Evolutionary conservation across 2,329 filamentous ascomycete genomes (phyloP).

Genomic region (Bipolaris bicolor): DNA sequence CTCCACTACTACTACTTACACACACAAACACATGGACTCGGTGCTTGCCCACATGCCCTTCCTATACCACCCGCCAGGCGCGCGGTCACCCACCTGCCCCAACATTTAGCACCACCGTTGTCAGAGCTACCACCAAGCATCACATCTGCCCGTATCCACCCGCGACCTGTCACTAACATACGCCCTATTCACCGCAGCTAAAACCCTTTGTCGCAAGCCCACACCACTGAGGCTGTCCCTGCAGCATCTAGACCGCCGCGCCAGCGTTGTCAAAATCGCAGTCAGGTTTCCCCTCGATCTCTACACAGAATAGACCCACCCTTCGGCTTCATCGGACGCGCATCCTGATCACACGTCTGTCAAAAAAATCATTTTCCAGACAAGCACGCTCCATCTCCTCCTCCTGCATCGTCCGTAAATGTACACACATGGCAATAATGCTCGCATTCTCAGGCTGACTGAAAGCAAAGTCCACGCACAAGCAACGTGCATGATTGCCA

Average conservation of each 20-base stretch:
- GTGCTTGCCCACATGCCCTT: neutral
- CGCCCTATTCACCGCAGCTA: slow-evolving; percentile 5
- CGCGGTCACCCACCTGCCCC: slow-evolving; percentile 6
- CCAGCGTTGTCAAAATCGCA: slow-evolving; percentile 3
- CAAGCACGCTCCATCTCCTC: neutral
- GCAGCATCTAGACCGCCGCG: slow-evolving; percentile 11
- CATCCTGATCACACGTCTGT: slow-evolving; percentile 1
- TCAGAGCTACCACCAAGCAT: slow-evolving; percentile 8
- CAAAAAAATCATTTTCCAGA: neutral
- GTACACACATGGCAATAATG: no score
- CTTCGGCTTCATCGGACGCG: neutral
- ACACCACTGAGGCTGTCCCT: neutral
- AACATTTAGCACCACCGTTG: slow-evolving; percentile 9
- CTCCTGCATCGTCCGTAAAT: no score
- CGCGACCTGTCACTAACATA: slow-evolving; percentile 1
- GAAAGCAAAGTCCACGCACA: neutral
- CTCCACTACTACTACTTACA: neutral
- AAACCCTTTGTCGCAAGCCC: neutral
- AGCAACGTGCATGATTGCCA: neutral
- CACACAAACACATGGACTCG: neutral
- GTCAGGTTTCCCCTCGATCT: neutral
- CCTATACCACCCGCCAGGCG: slow-evolving; percentile 4
- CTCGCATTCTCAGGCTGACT: no score
- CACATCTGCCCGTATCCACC: slow-evolving; percentile 8
- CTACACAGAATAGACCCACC: slow-evolving; percentile 8